A percentile compares a stretch with the other conserved stretches of the same genome.
Conservation (phyloP, 495 filamentous ascomycete species). For the Penicillium turbatum region DNA sequence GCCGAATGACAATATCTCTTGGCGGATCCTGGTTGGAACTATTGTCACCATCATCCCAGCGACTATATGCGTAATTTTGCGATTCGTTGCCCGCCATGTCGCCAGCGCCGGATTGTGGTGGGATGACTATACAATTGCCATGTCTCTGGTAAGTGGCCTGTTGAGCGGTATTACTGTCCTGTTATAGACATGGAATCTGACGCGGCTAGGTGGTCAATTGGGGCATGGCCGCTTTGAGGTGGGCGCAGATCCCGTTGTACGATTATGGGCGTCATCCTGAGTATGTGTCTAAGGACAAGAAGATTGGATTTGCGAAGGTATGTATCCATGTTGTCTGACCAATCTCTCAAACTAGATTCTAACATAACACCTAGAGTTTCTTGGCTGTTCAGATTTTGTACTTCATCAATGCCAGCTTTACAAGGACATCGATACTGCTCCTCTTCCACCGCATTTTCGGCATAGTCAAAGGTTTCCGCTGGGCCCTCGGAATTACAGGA, state of each 20-base stretch:
- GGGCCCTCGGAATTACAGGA: slow-evolving; percentile 30
- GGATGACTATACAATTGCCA: slow-evolving; percentile 36
- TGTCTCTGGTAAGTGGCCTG: slow-evolving; percentile 22
- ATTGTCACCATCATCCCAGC: slow-evolving; percentile 29
- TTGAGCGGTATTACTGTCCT: background rate
- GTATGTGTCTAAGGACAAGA: slow-evolving; percentile 9
- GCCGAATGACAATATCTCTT: slow-evolving; percentile 17
- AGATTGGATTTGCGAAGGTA: slow-evolving; percentile 24
- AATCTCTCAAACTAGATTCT: background rate
- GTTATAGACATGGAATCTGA: background rate
- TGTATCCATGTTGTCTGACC: background rate
- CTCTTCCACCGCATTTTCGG: slow-evolving; percentile 43
- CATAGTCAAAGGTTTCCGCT: slow-evolving; percentile 32
- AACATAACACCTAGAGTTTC: slow-evolving; percentile 18
- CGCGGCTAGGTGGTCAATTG: slow-evolving; percentile 19
- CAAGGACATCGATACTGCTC: slow-evolving; percentile 35
- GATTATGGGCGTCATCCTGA: slow-evolving; percentile 16
- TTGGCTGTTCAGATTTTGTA: slow-evolving; percentile 25
- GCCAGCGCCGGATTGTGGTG: slow-evolving; percentile 33
- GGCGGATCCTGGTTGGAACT: slow-evolving; percentile 27
- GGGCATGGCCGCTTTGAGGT: slow-evolving; percentile 21
- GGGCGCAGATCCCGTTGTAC: slow-evolving; percentile 17
- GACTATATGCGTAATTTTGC: slow-evolving; percentile 26
- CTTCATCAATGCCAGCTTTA: slow-evolving; percentile 24
- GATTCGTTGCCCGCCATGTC: slow-evolving; percentile 26